A percentile compares a stretch with the other conserved stretches of the same genome.
These are phyloP conservation scores for Purpureocillium takamizusanense DNA, from an alignment of 2,329 filamentous ascomycete species.

Conservation along the genomic window DNA sequence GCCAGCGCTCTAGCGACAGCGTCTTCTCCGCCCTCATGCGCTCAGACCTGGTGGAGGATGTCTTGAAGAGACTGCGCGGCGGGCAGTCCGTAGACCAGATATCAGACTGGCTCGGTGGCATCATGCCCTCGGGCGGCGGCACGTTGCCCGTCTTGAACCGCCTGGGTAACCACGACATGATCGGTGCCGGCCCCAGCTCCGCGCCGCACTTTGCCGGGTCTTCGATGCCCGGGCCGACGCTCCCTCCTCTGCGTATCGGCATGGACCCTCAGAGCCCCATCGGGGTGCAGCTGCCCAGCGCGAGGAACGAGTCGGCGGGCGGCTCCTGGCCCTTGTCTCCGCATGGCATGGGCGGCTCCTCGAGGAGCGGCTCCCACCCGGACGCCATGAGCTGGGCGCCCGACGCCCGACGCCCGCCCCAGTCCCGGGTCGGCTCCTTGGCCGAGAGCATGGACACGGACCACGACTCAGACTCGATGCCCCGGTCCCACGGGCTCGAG, in stretches of 20 bases:
- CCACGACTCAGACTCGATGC: slow-evolving; percentile 18
- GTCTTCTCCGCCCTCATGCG: slow-evolving; percentile 45
- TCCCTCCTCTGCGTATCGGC: slow-evolving; percentile 21
- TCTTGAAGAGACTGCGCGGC: slow-evolving; percentile 41
- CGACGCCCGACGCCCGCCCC: slow-evolving; percentile 27
- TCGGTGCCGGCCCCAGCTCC: slow-evolving; percentile 9
- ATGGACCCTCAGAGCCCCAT: slow-evolving; percentile 19
- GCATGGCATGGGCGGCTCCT: slow-evolving; percentile 35
- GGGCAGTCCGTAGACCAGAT: slow-evolving; percentile 48
- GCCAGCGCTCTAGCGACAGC: slow-evolving; percentile 45
- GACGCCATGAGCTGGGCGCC: slow-evolving; percentile 37
- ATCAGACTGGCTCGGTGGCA: slow-evolving; percentile 40
- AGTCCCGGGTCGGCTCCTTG: slow-evolving; percentile 41
- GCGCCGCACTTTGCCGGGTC: slow-evolving; percentile 19
- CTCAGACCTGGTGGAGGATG: slow-evolving; percentile 43
- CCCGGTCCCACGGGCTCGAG: slow-evolving; percentile 32
- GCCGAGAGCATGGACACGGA: slow-evolving; percentile 32
- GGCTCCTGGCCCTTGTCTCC: slow-evolving; percentile 42
- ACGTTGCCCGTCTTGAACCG: slow-evolving; percentile 17
- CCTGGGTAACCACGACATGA: slow-evolving; percentile 7
- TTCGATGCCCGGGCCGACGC: slow-evolving; percentile 12
- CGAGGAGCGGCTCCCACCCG: slow-evolving; percentile 36
- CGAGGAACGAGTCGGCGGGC: slow-evolving; percentile 16
- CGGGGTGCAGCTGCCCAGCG: slow-evolving; percentile 16
- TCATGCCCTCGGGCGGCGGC: slow-evolving; percentile 20